phyloP scores from a whole-genome alignment of 345 rosid species.

The Reutealis trisperma region DNA sequence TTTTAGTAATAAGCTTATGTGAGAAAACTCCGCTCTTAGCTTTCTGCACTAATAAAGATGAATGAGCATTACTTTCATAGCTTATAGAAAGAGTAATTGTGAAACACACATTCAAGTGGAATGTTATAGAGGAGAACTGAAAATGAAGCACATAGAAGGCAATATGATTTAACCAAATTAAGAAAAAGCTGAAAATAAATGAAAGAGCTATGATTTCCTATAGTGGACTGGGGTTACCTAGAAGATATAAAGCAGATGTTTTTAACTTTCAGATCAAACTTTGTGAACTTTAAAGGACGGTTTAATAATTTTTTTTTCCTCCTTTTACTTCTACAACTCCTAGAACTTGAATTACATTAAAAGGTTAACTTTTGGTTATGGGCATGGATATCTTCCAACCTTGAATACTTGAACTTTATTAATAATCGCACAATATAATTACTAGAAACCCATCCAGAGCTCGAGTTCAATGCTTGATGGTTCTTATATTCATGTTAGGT shows the following conservation, averaged over 20 bases:
- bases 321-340: too few species aligned
- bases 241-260: not conserved
- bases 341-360: too few species aligned
- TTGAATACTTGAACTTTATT: too few species aligned
- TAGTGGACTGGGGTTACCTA: not conserved
- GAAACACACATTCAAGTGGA: not conserved
- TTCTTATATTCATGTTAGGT: slow-evolving; percentile 46
- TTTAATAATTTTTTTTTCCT: too few species aligned
- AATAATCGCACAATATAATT: not conserved
- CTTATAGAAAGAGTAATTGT: not conserved
- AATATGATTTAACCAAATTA: not conserved
- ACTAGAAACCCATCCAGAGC: not conserved
- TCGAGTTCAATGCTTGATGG: slow-evolving; percentile 19
- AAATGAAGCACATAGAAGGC: not conserved
- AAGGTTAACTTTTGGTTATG: too few species aligned
- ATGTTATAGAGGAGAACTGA: not conserved
- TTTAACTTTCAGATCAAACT: too few species aligned
- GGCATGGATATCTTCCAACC: too few species aligned
- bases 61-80: too few species aligned
- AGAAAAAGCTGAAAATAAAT: not conserved
- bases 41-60: too few species aligned
- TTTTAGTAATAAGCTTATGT: not conserved
- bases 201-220: not conserved
- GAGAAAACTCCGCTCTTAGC: too few species aligned
- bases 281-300: too few species aligned